These are phyloP conservation scores for Metschnikowia koreensis DNA, from an alignment of 805 yeast species.

Conservation along the genomic window DNA sequence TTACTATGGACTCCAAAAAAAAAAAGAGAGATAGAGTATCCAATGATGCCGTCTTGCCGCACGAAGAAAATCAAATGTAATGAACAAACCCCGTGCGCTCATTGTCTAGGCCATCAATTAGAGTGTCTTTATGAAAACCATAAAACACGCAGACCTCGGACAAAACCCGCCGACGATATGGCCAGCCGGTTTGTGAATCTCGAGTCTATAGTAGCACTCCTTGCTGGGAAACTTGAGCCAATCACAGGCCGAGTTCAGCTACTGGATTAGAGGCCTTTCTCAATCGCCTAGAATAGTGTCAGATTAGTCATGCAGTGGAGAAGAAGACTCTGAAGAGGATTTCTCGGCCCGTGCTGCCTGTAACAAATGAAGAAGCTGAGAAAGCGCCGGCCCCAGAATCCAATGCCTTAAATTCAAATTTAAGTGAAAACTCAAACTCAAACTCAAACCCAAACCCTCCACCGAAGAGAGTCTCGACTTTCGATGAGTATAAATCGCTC, in stretches of 20 bases:
- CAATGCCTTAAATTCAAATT: background rate
- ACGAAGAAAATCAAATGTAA: slow-evolving; percentile 17
- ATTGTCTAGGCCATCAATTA: slow-evolving; percentile 8
- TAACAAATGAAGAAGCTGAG: background rate
- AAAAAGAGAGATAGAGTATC: slow-evolving; percentile 12
- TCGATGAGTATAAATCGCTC: slow-evolving; percentile 13
- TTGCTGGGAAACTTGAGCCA: slow-evolving; percentile 8
- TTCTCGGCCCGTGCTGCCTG: background rate
- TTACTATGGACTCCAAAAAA: slow-evolving; percentile 1
- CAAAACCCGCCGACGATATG: slow-evolving; percentile 1
- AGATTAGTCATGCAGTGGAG: background rate
- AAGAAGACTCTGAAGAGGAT: background rate
- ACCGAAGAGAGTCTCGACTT: background rate
- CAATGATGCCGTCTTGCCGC: slow-evolving; percentile 18
- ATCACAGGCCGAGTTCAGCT: background rate
- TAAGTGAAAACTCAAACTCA: background rate
- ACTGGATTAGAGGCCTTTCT: background rate
- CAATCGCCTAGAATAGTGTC: background rate
- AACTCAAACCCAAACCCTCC: background rate
- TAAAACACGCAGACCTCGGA: slow-evolving; percentile 8
- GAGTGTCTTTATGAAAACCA: slow-evolving; percentile 15
- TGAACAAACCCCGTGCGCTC: slow-evolving; percentile 13
- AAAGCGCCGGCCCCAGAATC: background rate
- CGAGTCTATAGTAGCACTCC: slow-evolving; percentile 3
- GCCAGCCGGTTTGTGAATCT: slow-evolving; percentile 2